Evolutionary conservation across 1,139 yeast genomes (phyloP), one percentile per base, ranked within the genome.

Genomic region (Schizosaccharomyces versatilis): DNA sequence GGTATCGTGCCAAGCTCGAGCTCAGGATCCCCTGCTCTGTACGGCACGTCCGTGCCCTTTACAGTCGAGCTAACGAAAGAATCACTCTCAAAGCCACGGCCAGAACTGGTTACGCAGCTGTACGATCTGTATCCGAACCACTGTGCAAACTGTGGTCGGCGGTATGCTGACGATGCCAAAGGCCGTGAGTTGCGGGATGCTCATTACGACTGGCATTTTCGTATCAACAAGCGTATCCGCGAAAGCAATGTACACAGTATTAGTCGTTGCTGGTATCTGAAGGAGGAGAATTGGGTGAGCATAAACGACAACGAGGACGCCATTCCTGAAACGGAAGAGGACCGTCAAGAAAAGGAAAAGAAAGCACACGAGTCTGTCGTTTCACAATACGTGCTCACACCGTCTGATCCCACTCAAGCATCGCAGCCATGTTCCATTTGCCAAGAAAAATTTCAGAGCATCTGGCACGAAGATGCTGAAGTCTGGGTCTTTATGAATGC

Each of bases 401-500:
- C 95, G 0, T 72, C 78, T 8, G 77, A 77, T 54, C 79, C 79
- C 41, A 73, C 73, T 19, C 78, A 79, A 61, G 81, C 82, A 76
- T 78, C 76, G 56, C 75, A 79, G 58, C 75, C 78, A 54, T 93
- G 99, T 69, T 81, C 85, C 8, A 79, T 90, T 47, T 93, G 99
- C 70, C 80, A 83, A 61, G 98, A 93, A 62, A 76, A 73, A 53
- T 76, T 86, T 55, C 75, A 76, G 59, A 88, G 94, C 6, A 78
- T 79, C 7, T 90, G 85, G 73, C 84, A 84, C 64, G 96, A 86
- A 64, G 88, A 83, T 55, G 71, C 79, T 5, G 97, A 95, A 51
- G 96, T 88, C 65, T 93, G 98, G 98, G 79, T 88, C 47, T 90
- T 96, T 96, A 76, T 73, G 61, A 80, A 83, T 64, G 85, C 95